These are phyloP conservation scores for Apophysomyces trapeziformis DNA, from an alignment of 371 early-diverging fungal genomes.

Conservation along the genomic window DNA sequence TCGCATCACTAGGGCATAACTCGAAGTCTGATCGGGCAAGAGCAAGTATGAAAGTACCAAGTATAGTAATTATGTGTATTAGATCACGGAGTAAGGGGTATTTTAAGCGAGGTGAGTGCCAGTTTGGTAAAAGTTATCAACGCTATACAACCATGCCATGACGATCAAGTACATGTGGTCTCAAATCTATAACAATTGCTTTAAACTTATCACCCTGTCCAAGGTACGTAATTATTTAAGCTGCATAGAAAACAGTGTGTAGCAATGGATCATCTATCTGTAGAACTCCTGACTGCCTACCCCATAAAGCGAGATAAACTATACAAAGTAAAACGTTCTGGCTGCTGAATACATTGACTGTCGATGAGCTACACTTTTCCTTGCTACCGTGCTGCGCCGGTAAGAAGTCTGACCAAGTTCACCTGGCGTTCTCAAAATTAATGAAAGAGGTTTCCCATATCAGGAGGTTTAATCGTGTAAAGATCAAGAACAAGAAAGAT, in stretches of 20 bases:
- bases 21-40: background rate
- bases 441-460: too few relatives aligned
- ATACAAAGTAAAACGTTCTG: background rate
- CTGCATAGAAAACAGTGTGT: too few relatives aligned
- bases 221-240: background rate
- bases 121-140: background rate
- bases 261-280: background rate
- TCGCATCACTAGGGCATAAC: background rate
- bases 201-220: background rate
- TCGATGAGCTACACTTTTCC: background rate
- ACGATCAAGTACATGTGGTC: background rate
- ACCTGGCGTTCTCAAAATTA: too few relatives aligned
- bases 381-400: background rate
- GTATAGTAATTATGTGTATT: background rate
- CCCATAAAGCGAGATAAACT: too few relatives aligned
- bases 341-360: background rate
- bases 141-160: background rate
- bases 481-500: too few relatives aligned
- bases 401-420: background rate
- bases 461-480: too few relatives aligned
- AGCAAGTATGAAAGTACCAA: too few relatives aligned
- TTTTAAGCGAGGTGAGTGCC: background rate
- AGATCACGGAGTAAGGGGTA: background rate
- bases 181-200: too few relatives aligned
- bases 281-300: background rate